These are phyloP conservation scores for Annona cherimola DNA, from an alignment of 164 flowering plant genomes.

Conservation along the genomic window DNA sequence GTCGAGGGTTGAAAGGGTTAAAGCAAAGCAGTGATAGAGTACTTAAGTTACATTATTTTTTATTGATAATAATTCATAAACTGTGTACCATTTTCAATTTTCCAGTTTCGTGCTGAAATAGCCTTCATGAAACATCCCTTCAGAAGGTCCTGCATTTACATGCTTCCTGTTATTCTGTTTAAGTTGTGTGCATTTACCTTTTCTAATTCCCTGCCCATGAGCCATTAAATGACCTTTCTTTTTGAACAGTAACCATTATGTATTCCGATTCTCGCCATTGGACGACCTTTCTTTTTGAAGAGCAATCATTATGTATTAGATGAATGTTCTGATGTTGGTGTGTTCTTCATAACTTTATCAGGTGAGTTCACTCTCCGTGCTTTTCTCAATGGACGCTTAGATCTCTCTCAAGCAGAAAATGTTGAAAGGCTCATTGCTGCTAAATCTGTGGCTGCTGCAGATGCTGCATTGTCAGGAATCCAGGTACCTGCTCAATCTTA, in stretches of 20 bases:
- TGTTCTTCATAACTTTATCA: slow-evolving; percentile 16
- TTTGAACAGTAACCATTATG: neutral
- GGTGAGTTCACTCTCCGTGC: slow-evolving; percentile 98
- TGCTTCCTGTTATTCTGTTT: too few species aligned
- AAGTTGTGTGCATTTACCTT: too few species aligned
- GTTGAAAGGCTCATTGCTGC: slow-evolving; percentile 75
- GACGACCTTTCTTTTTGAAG: neutral
- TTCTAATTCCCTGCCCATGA: neutral
- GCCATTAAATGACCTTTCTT: neutral
- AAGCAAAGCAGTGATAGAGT: too few species aligned
- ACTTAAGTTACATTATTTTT: too few species aligned
- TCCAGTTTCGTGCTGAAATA: too few species aligned
- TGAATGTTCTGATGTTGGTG: neutral
- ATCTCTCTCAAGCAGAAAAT: slow-evolving; percentile 94
- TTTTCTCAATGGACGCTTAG: slow-evolving; percentile 93
- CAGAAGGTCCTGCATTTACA: too few species aligned
- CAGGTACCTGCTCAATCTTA: slow-evolving; percentile 41
- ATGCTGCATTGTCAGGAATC: slow-evolving; percentile 90
- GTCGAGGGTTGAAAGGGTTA: too few species aligned
- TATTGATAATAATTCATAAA: too few species aligned
- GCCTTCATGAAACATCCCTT: too few species aligned
- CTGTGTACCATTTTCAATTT: too few species aligned
- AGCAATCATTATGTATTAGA: neutral
- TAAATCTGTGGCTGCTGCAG: slow-evolving; percentile 81
- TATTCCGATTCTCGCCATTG: too few species aligned